phyloP scores from a whole-genome alignment of 495 filamentous ascomycete species.

The Hamigera avellanea region DNA sequence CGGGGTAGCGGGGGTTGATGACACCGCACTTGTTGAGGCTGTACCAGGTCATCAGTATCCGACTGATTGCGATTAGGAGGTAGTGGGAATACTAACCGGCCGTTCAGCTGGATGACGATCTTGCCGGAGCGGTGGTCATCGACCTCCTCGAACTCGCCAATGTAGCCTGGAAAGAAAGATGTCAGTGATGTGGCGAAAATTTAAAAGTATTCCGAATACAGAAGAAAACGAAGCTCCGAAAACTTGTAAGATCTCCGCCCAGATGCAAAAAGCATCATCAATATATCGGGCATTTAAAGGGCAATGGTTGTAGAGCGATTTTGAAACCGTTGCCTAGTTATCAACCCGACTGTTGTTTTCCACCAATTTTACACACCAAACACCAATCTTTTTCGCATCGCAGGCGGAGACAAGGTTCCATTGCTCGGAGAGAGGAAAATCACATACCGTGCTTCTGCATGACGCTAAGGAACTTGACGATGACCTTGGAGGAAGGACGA shows the following conservation, averaged over 20 bases:
- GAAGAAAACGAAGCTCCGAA: constrained; percentile 47
- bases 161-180: constrained; percentile 61
- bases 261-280: constrained; percentile 22
- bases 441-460: constrained; percentile 98
- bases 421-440: too few species aligned
- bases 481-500: constrained; percentile 95
- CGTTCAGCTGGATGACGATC: constrained; percentile 93
- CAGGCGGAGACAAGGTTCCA: too few species aligned
- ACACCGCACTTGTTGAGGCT: constrained; percentile 98
- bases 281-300: constrained; percentile 99
- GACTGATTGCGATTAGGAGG: background rate
- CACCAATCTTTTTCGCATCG: too few species aligned
- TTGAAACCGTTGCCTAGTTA: constrained; percentile 97
- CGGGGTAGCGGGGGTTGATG: constrained; percentile 97
- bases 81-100: constrained; percentile 36
- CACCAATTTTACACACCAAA: too few species aligned
- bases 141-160: constrained; percentile 99
- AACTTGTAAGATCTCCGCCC: constrained; percentile 92
- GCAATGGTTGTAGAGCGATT: constrained; percentile 65
- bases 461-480: constrained; percentile 94
- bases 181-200: constrained; percentile 75
- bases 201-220: constrained; percentile 80
- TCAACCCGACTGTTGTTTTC: constrained; percentile 63
- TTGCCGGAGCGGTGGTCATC: constrained; percentile 98
- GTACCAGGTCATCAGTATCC: background rate